Evolutionary conservation across 2,329 filamentous ascomycete genomes (phyloP).

Genomic region (Byssochlamys sp.): DNA sequence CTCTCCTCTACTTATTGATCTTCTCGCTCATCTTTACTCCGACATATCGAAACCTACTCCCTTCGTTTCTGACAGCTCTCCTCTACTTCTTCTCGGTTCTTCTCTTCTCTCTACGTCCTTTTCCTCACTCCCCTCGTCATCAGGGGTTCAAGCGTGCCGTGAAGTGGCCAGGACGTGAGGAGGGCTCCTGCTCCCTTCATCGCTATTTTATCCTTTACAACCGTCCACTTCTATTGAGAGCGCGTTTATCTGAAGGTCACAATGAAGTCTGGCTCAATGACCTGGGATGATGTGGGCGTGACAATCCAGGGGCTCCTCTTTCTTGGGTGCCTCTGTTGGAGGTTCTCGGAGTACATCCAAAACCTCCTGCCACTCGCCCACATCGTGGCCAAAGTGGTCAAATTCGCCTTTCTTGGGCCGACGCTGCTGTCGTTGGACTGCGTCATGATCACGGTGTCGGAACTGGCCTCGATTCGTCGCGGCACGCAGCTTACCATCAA

Average conservation of each 20-base stretch:
- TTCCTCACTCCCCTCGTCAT: too few relatives aligned
- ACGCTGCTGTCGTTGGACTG: neutral
- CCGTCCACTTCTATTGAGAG: too few relatives aligned
- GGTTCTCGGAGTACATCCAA: neutral
- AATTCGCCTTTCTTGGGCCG: neutral
- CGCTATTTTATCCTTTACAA: neutral
- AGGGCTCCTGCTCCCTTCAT: neutral
- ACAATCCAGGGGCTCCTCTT: neutral
- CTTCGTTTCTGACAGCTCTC: too few relatives aligned
- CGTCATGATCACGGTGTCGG: neutral
- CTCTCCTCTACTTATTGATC: too few relatives aligned
- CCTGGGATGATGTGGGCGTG: neutral
- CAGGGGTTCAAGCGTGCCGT: too few relatives aligned
- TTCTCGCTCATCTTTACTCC: too few relatives aligned
- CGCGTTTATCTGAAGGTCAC: neutral
- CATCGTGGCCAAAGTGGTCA: neutral
- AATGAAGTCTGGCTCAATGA: constrained; percentile 1
- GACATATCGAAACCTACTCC: too few relatives aligned
- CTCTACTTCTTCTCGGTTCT: too few relatives aligned
- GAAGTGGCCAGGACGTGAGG: too few relatives aligned
- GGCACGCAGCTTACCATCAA: neutral
- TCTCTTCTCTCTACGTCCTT: too few relatives aligned
- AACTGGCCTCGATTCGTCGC: neutral
- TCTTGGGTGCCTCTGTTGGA: neutral
- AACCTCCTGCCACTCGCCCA: neutral